phyloP scores from a whole-genome alignment of 805 yeast species.

The Candida saitoana region DNA sequence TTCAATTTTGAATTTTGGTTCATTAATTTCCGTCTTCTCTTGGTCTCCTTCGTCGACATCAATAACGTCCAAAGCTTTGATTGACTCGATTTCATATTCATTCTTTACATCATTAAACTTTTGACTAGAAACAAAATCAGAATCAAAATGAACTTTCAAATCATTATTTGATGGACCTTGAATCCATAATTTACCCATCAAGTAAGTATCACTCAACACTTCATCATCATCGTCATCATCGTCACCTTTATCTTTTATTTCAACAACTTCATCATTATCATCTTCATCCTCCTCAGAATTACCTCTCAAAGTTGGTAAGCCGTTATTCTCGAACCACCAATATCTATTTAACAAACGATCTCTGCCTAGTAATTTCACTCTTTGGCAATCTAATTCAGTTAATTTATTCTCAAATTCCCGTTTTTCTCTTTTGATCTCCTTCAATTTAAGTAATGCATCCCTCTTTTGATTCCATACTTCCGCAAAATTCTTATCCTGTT shows the following conservation, averaged over 20 bases:
- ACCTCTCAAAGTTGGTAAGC: slow-evolving; percentile 55
- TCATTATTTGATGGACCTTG: slow-evolving; percentile 76
- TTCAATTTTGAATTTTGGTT: slow-evolving; percentile 19
- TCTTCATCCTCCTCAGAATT: slow-evolving; percentile 38
- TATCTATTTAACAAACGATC: slow-evolving; percentile 83
- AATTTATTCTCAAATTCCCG: slow-evolving; percentile 56
- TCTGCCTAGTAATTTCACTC: slow-evolving; percentile 71
- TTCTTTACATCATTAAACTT: slow-evolving; percentile 12
- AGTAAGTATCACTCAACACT: slow-evolving; percentile 51
- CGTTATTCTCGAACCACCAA: slow-evolving; percentile 93
- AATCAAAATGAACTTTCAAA: slow-evolving; percentile 21
- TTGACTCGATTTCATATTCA: neutral
- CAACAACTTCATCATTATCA: slow-evolving; percentile 34
- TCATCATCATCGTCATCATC: slow-evolving; percentile 31
- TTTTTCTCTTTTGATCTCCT: slow-evolving; percentile 46
- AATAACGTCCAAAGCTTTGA: slow-evolving; percentile 1
- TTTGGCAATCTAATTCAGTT: slow-evolving; percentile 68
- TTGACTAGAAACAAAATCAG: slow-evolving; percentile 12
- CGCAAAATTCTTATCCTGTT: slow-evolving; percentile 40
- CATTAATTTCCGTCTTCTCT: slow-evolving; percentile 1
- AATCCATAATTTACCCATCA: slow-evolving; percentile 83
- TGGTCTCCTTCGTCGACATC: slow-evolving; percentile 12
- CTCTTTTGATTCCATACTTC: slow-evolving; percentile 44
- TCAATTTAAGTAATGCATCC: slow-evolving; percentile 36
- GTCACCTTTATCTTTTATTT: slow-evolving; percentile 18